Conservation (phyloP, 768 basidiomycete genomes). For the Collybia sp. region DNA sequence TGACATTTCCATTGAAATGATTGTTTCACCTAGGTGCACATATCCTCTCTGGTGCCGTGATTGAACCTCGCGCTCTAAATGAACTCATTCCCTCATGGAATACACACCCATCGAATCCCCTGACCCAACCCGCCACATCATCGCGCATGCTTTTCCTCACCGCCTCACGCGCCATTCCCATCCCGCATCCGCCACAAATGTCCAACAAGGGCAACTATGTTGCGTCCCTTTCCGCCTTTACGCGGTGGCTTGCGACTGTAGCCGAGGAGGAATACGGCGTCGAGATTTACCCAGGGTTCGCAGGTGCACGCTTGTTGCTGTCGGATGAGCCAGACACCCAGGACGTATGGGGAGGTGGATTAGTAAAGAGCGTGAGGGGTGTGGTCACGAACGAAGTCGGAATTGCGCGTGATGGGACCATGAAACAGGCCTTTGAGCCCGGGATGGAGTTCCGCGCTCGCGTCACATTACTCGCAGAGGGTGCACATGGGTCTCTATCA, state of each 20-base stretch:
- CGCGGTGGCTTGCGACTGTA: conserved; percentile 82
- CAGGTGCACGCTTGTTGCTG: conserved; percentile 81
- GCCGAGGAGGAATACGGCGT: conserved; percentile 81
- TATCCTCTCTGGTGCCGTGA: conserved; percentile 92
- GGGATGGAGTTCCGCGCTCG: conserved; percentile 95
- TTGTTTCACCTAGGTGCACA: conserved; percentile 65
- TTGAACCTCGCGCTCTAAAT: conserved; percentile 88
- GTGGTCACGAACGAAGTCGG: conserved; percentile 95
- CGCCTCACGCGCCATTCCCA: conserved; percentile 57
- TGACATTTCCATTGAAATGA: not conserved
- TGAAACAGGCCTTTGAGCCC: conserved; percentile 89
- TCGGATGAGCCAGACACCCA: conserved; percentile 42
- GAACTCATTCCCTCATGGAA: conserved; percentile 89
- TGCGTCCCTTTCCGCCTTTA: conserved; percentile 82
- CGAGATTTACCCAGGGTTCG: conserved; percentile 96
- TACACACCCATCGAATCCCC: conserved; percentile 58
- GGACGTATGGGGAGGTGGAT: conserved; percentile 32
- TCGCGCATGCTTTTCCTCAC: conserved; percentile 89
- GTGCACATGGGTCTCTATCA: conserved; percentile 88
- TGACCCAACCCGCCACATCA: conserved; percentile 73
- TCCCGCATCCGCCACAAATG: conserved; percentile 98
- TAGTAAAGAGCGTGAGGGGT: conserved; percentile 58
- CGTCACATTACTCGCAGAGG: conserved; percentile 90
- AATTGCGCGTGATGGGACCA: conserved; percentile 65
- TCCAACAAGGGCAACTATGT: conserved; percentile 90